Percentiles rank a stretch among this genome's conserved stretches.
Conservation (phyloP, 495 filamentous ascomycete genomes). For the Platismatia glauca region DNA sequence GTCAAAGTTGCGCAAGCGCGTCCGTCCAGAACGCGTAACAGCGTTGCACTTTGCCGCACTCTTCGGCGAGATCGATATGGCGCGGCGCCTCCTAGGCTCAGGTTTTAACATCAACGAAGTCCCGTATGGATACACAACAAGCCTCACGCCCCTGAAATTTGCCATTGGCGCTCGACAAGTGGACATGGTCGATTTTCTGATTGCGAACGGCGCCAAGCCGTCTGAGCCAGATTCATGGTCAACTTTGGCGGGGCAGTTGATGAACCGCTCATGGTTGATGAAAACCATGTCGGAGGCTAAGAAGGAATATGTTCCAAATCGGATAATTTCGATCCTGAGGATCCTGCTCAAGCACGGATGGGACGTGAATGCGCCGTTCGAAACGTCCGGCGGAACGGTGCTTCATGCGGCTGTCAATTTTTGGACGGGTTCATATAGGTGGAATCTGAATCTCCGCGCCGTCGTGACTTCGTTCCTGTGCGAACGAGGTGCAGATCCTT, state of each 20-base stretch:
- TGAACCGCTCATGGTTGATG: slow-evolving; percentile 22
- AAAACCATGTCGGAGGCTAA: slow-evolving; percentile 19
- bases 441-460: slow-evolving; percentile 18
- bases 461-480: slow-evolving; percentile 18
- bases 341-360: slow-evolving; percentile 14
- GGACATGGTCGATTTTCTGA: slow-evolving; percentile 18
- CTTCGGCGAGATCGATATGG: slow-evolving; percentile 20
- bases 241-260: slow-evolving; percentile 19
- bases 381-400: slow-evolving; percentile 14
- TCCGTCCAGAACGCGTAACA: slow-evolving; percentile 21
- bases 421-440: slow-evolving; percentile 20
- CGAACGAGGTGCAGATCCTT: slow-evolving; percentile 17
- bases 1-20: slow-evolving; percentile 17
- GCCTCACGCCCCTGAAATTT: slow-evolving; percentile 18
- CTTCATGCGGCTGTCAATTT: slow-evolving; percentile 19
- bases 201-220: slow-evolving; percentile 18
- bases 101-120: slow-evolving; percentile 20
- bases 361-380: slow-evolving; percentile 17
- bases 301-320: slow-evolving; percentile 12
- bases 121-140: slow-evolving; percentile 19
- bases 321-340: slow-evolving; percentile 13
- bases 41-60: slow-evolving; percentile 20
- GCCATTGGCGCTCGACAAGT: slow-evolving; percentile 22
- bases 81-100: slow-evolving; percentile 14
- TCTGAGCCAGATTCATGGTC: slow-evolving; percentile 19